phyloP scores from a whole-genome alignment of 345 rosid genomes.

The Melaleuca alternifolia region DNA sequence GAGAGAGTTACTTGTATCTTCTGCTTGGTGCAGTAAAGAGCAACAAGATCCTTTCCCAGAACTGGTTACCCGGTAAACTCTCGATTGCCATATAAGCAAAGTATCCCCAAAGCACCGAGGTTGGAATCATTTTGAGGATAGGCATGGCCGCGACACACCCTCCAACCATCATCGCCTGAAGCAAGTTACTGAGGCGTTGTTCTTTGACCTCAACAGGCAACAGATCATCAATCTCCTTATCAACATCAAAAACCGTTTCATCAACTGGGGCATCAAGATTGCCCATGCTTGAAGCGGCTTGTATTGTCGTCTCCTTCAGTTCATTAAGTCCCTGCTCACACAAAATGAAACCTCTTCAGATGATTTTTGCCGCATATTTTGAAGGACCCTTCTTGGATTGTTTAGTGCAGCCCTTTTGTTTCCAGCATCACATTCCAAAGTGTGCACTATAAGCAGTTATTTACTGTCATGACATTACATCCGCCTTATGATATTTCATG shows the following conservation, averaged over 20 bases:
- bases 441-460: not conserved
- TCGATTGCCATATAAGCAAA: conserved; percentile 88
- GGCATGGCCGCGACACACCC: conserved; percentile 87
- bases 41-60: conserved; percentile 72
- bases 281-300: conserved; percentile 54
- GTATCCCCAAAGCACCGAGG: conserved; percentile 83
- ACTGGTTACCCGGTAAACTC: conserved; percentile 78
- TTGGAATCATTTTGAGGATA: conserved; percentile 63
- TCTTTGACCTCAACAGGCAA: conserved; percentile 80
- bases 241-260: conserved; percentile 57
- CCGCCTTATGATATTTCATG: not conserved
- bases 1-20: conserved; percentile 47
- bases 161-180: conserved; percentile 68
- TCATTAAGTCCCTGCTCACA: conserved; percentile 48
- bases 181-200: conserved; percentile 68
- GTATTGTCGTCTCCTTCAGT: conserved; percentile 66
- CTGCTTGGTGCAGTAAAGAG: conserved; percentile 74
- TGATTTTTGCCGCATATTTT: not conserved
- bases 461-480: not conserved
- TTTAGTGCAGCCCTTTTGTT: not conserved
- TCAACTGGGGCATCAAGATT: conserved; percentile 59
- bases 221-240: conserved; percentile 75
- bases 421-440: not conserved
- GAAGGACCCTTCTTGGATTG: not conserved
- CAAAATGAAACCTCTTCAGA: not conserved